phyloP scores from a whole-genome alignment of 208 protist species.

The Wallacemonas sp. region DNA sequence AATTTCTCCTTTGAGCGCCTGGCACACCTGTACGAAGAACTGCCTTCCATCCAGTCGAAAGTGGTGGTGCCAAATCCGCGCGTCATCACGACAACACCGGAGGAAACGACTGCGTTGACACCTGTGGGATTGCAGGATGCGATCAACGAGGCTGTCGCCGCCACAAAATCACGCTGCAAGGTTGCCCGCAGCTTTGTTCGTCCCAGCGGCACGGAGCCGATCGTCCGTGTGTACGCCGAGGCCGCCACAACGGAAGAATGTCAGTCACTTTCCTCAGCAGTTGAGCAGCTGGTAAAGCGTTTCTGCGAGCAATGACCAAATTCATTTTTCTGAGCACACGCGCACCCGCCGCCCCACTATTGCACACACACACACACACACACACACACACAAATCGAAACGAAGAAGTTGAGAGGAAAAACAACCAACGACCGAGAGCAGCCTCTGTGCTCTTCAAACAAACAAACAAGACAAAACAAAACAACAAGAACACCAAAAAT shows the following conservation, averaged over 20 bases:
- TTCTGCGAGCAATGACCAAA: constrained; percentile 33
- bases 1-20: constrained; percentile 49
- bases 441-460: too few relatives aligned
- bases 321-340: too few relatives aligned
- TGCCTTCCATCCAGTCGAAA: constrained; percentile 58
- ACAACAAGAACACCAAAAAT: too few relatives aligned
- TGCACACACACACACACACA: too few relatives aligned
- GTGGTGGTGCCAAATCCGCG: constrained; percentile 49
- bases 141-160: constrained; percentile 73
- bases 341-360: too few relatives aligned
- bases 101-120: constrained; percentile 59
- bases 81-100: constrained; percentile 71
- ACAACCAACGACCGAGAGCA: too few relatives aligned
- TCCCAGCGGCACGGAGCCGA: constrained; percentile 94
- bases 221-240: constrained; percentile 93
- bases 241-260: constrained; percentile 33
- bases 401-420: too few relatives aligned
- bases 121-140: constrained; percentile 80
- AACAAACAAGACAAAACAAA: too few relatives aligned
- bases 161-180: background rate
- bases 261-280: constrained; percentile 31
- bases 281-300: constrained; percentile 38
- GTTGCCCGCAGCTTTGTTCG: constrained; percentile 87
- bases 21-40: constrained; percentile 59
- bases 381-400: too few relatives aligned